These are phyloP conservation scores for Candida maesae DNA, from an alignment of 805 yeast genomes.

Conservation along the genomic window DNA sequence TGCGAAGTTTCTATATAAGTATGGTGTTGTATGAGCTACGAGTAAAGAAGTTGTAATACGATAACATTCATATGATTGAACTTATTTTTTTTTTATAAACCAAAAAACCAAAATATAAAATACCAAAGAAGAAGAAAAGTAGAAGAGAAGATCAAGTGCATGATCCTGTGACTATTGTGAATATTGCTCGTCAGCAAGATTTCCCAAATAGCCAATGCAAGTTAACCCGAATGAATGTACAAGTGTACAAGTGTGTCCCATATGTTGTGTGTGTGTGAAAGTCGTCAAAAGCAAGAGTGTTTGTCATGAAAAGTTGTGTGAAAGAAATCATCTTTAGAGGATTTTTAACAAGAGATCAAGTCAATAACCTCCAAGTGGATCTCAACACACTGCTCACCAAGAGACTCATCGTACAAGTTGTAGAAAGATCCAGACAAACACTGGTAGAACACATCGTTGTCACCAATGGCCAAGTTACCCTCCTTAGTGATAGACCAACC, in stretches of 20 bases:
- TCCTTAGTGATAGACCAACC: slow-evolving; percentile 59
- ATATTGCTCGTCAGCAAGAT: no score
- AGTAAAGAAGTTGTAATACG: no score
- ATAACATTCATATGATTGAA: no score
- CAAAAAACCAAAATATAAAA: slow-evolving; percentile 2
- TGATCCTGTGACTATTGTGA: no score
- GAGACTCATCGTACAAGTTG: slow-evolving; percentile 66
- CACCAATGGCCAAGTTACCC: slow-evolving; percentile 64
- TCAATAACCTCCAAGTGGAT: slow-evolving; percentile 58
- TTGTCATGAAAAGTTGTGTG: slow-evolving; percentile 1
- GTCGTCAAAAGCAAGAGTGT: slow-evolving; percentile 6
- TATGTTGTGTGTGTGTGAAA: background rate
- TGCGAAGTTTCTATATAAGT: background rate
- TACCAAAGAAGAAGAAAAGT: no score
- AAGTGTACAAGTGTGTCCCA: slow-evolving; percentile 5
- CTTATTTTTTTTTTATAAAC: slow-evolving; percentile 7
- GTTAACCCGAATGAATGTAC: no score
- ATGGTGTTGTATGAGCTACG: no score
- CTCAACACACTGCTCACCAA: slow-evolving; percentile 59
- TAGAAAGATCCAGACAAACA: slow-evolving; percentile 74
- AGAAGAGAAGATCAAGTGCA: no score
- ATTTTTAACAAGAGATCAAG: slow-evolving; percentile 33
- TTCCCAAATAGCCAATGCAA: no score
- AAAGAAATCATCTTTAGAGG: background rate
- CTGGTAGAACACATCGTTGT: slow-evolving; percentile 59